Base-by-base conservation (phyloP, 2,329 filamentous ascomycete species). In the Aspergillus aculeatus region DNA sequence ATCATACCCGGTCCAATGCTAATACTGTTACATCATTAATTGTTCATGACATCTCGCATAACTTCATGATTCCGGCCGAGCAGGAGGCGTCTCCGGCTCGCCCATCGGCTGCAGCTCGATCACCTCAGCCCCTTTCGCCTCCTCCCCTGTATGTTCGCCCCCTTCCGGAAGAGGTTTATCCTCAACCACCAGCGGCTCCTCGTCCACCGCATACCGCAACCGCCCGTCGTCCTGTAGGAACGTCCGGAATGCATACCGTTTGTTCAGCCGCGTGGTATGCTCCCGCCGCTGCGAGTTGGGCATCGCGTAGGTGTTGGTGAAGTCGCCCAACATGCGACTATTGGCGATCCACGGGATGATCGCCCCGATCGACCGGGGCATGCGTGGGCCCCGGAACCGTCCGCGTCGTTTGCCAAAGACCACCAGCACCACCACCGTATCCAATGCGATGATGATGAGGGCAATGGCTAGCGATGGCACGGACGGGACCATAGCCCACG, bases 291-390 rank as follows among this genome's bases (percentile, higher is more conserved):
- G 58, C 5, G 61, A 52, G 57, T 62, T 74, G 2, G 62, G 70
- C 72, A 71, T 74, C 6, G 51, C 41, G 44, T 73, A 70, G 1
- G 71, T 74, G 26, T 69, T 61, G 11, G 62, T 62, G 35, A 74
- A 73, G 44, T 74, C 72, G 21, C 62, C 50, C 4, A 72, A 63
- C 71, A 74, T 73, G 26, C 66, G 69, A 50, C 70, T 74, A 47
- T 73, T 70, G 4, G 71, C 69, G 24, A 74, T 63, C 72, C 72
- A 74, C 1, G 72, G 72, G 10, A 74, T 69, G 5, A 74, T 63
- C 2, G 71, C 64, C 6, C 72, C 72, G 21, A 74, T 71, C 2
- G 72, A 74, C 6, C 71, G 70, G 3, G 72, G 72, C 57, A 74
- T 71, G 10, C 72, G 66, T 3, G 72, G 72, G 0, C 68, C 71